Base-by-base conservation (phyloP, 129 eudicot genomes). In the Escallonia rubra region DNA sequence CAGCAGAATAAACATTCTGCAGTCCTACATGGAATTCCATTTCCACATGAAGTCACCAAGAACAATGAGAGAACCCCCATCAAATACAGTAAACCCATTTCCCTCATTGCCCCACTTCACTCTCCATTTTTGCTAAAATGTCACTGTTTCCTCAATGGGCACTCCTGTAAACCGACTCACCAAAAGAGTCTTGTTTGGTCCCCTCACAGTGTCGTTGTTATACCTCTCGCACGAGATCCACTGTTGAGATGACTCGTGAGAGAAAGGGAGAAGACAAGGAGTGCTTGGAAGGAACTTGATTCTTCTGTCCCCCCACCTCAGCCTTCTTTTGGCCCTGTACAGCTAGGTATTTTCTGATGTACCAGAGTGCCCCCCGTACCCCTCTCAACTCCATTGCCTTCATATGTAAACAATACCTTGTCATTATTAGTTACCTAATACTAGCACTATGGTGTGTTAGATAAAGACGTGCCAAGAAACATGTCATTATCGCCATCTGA, bases 1-100 rank as follows among this genome's bases (percentile, higher is more conserved):
- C 55, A 51, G 6, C 54, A 59, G n/a, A 23, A 2, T 44, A 70
- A 76, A 58, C 64, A 52, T 74, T 73, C 70, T 71, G 9, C 1
- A n/a, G 64, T 69, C 83, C 76, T 42, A 63, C 65, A n/a, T 76
- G 80, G 74, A 76, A 76, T 76, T 76, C 80, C 80, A 76, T 76
- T 43, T 54, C 34, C 51, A 63, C 52, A 43, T 12, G 10, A 47
- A 45, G 6, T n/a, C 4, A 49, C 41, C 51, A 64, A 34, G 11
- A 64, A 64, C 11, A 11, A 10, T 55, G 38, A 44, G 43, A 38
- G 40, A 15, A 9, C 41, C 67, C 39, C 46, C 2, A 1, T 62
- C 13, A 3, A 42, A 4, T 4, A 14, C 6, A 5, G 5, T 62
- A 43, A 7, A 1, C 41, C 41, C 13, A 46, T 4, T 10, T 41